Evolutionary conservation across 495 filamentous ascomycete species (phyloP).

Genomic region (Monascus purpureus): DNA sequence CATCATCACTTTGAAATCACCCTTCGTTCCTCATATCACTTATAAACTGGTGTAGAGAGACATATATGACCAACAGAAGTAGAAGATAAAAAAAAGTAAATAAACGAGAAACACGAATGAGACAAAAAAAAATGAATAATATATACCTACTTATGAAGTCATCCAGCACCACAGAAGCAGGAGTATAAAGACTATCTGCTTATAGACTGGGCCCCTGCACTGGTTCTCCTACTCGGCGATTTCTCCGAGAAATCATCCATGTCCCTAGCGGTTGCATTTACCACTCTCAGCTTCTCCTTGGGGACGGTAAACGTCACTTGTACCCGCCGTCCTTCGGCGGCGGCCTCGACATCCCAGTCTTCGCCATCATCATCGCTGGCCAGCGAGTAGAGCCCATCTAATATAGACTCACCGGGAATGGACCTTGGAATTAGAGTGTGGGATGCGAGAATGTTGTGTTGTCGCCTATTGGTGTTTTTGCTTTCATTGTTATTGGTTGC

Average conservation of each 20-base stretch:
- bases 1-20: too few relatives aligned
- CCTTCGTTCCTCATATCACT: too few relatives aligned
- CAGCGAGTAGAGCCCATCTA: slow-evolving; percentile 12
- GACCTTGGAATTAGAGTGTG: slow-evolving; percentile 1
- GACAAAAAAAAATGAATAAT: too few relatives aligned
- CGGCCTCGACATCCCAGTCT: slow-evolving; percentile 85
- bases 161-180: background rate
- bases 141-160: background rate
- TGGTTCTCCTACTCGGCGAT: slow-evolving; percentile 14
- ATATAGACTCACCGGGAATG: slow-evolving; percentile 19
- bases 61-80: too few relatives aligned
- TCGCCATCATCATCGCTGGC: slow-evolving; percentile 24
- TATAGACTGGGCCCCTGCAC: slow-evolving; percentile 1
- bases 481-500: slow-evolving; percentile 14
- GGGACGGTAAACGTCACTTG: slow-evolving; percentile 94
- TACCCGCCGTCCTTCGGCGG: slow-evolving; percentile 64
- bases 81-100: too few relatives aligned
- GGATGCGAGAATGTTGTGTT: background rate
- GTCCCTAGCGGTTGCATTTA: slow-evolving; percentile 45
- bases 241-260: slow-evolving; percentile 20
- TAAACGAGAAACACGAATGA: too few relatives aligned
- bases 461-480: background rate
- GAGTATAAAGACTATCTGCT: slow-evolving; percentile 1
- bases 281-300: slow-evolving; percentile 67
- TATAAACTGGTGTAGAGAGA: too few relatives aligned